phyloP scores from a whole-genome alignment of 2,329 filamentous ascomycete genomes.

The Nectriaceae sp. region DNA sequence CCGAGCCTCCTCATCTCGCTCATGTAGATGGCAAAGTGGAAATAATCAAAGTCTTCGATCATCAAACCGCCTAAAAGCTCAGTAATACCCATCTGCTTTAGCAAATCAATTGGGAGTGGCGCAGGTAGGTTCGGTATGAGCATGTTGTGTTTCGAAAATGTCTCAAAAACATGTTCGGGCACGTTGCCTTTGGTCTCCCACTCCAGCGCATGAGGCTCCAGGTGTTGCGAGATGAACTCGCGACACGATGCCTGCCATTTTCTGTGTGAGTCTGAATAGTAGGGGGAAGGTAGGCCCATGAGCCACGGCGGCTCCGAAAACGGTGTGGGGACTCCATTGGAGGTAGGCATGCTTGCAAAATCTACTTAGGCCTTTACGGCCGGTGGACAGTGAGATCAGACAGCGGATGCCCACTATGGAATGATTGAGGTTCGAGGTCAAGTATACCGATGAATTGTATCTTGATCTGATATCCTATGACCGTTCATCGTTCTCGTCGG shows the following conservation, averaged over 20 bases:
- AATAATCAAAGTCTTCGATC: constrained; percentile 74
- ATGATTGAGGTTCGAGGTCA: too few relatives aligned
- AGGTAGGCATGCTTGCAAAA: too few relatives aligned
- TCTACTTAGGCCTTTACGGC: too few relatives aligned
- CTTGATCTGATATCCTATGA: too few relatives aligned
- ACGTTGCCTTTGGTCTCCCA: constrained; percentile 69
- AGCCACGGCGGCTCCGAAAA: constrained; percentile 76
- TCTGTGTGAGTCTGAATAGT: constrained; percentile 67
- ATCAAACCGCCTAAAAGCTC: constrained; percentile 66
- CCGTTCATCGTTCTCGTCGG: too few relatives aligned
- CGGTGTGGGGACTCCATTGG: constrained; percentile 46
- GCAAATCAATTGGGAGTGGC: constrained; percentile 67
- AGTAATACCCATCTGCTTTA: constrained; percentile 65
- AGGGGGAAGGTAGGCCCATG: constrained; percentile 68
- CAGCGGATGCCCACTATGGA: too few relatives aligned
- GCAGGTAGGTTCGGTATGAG: constrained; percentile 68
- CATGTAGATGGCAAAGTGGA: constrained; percentile 69
- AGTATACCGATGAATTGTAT: too few relatives aligned
- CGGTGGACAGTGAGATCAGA: too few relatives aligned
- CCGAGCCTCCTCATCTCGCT: too few relatives aligned
- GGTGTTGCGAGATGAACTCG: constrained; percentile 64
- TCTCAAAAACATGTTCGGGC: constrained; percentile 63
- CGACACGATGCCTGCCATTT: constrained; percentile 70
- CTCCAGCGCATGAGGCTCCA: constrained; percentile 63
- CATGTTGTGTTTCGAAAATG: constrained; percentile 68